Conservation (phyloP, 2,329 filamentous ascomycete species). For the Neonectria faginata region DNA sequence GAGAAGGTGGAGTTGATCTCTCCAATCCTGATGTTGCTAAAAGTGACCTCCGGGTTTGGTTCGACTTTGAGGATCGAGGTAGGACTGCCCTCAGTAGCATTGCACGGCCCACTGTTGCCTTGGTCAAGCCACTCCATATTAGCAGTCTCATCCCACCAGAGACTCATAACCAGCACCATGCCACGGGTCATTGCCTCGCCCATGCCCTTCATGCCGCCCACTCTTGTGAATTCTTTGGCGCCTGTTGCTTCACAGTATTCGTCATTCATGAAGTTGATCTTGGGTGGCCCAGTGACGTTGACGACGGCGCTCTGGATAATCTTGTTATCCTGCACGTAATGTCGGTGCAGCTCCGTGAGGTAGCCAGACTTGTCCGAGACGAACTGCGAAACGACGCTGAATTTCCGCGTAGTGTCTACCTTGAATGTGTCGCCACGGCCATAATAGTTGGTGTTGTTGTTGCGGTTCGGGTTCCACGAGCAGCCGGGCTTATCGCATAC, state of each 20-base stretch:
- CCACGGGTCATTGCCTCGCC: conserved; percentile 58
- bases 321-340: conserved; percentile 55
- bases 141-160: conserved; percentile 66
- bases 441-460: conserved; percentile 48
- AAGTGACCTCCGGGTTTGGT: conserved; percentile 63
- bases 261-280: conserved; percentile 53
- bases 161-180: conserved; percentile 64
- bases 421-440: conserved; percentile 45
- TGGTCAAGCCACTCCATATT: conserved; percentile 67
- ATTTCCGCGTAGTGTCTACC: conserved; percentile 53
- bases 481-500: conserved; percentile 60
- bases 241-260: conserved; percentile 50
- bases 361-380: conserved; percentile 51
- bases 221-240: conserved; percentile 47
- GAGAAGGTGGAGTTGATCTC: conserved; percentile 64
- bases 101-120: conserved; percentile 62
- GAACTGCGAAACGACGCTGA: conserved; percentile 65
- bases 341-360: conserved; percentile 62
- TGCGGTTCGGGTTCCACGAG: conserved; percentile 57
- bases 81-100: conserved; percentile 64
- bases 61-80: conserved; percentile 58
- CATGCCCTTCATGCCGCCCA: conserved; percentile 59
- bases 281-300: conserved; percentile 42
- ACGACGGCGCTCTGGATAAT: conserved; percentile 37
- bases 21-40: conserved; percentile 70